Evolutionary conservation across 306 rosid genomes (phyloP).

Genomic region (Senna siamea): DNA sequence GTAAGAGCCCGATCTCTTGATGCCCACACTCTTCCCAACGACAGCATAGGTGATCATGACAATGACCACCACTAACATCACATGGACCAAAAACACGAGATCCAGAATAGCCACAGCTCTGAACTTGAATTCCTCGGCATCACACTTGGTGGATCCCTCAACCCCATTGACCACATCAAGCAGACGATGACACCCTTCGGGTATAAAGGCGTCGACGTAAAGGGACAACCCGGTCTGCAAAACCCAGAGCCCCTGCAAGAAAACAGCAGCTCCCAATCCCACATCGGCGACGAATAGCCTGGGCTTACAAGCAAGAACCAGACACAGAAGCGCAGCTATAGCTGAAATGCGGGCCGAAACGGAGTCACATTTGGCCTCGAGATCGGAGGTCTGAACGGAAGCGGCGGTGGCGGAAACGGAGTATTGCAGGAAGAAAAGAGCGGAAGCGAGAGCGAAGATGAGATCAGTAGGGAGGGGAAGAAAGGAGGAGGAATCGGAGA

Average conservation of each 20-base stretch:
- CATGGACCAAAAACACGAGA: constrained; percentile 68
- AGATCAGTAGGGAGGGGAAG: constrained; percentile 72
- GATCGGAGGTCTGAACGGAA: constrained; percentile 69
- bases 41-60: constrained; percentile 58
- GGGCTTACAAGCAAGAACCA: constrained; percentile 62
- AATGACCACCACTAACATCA: constrained; percentile 61
- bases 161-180: constrained; percentile 77
- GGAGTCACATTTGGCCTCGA: constrained; percentile 81
- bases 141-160: constrained; percentile 87
- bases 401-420: constrained; percentile 57
- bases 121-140: constrained; percentile 69
- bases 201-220: constrained; percentile 82
- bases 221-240: constrained; percentile 90
- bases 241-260: constrained; percentile 81
- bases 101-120: constrained; percentile 86
- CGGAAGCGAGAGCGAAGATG: constrained; percentile 66
- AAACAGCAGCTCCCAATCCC: constrained; percentile 57
- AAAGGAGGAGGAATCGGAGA: constrained; percentile 61
- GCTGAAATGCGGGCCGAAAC: constrained; percentile 60
- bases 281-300: constrained; percentile 76
- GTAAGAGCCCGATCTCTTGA: constrained; percentile 72
- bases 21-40: constrained; percentile 53
- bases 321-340: constrained; percentile 54
- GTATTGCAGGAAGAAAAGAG: constrained; percentile 69
- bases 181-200: constrained; percentile 87